Evolutionary conservation across 306 rosid genomes (phyloP).

Genomic region (Senna siamea): DNA sequence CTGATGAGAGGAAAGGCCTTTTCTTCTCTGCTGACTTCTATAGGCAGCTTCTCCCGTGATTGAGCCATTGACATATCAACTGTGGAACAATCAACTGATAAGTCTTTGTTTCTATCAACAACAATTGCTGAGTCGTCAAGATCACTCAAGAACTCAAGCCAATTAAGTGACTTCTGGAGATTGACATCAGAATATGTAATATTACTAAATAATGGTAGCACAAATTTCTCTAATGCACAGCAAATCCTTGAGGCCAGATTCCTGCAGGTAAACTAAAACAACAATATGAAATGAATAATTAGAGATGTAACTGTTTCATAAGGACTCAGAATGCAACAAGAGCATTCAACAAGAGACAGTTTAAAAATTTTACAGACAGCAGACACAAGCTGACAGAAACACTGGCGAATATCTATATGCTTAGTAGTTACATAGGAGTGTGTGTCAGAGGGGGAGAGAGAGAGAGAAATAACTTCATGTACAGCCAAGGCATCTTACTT

Average conservation of each 20-base stretch:
- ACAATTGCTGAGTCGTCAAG: conserved; percentile 48
- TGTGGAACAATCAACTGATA: conserved; percentile 39
- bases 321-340: conserved; percentile 12
- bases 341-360: conserved; percentile 27
- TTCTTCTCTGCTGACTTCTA: conserved; percentile 43
- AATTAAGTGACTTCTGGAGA: conserved; percentile 59
- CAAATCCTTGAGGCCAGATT: conserved; percentile 71
- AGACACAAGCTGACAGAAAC: too few relatives aligned
- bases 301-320: conserved; percentile 21
- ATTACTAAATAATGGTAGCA: conserved; percentile 44
- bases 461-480: neutral
- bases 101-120: conserved; percentile 38
- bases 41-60: conserved; percentile 43
- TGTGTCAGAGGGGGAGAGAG: neutral
- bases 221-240: conserved; percentile 62
- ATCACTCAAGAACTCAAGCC: conserved; percentile 58
- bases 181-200: conserved; percentile 40
- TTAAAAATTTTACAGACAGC: too few relatives aligned
- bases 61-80: conserved; percentile 34
- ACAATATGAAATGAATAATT: conserved; percentile 43
- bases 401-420: too few relatives aligned
- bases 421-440: too few relatives aligned
- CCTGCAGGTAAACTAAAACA: conserved; percentile 81
- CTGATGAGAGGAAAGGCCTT: conserved; percentile 33
- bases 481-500: conserved; percentile 55